Conservation (phyloP, 2,329 filamentous ascomycete genomes). For the Penicillium sp. region DNA sequence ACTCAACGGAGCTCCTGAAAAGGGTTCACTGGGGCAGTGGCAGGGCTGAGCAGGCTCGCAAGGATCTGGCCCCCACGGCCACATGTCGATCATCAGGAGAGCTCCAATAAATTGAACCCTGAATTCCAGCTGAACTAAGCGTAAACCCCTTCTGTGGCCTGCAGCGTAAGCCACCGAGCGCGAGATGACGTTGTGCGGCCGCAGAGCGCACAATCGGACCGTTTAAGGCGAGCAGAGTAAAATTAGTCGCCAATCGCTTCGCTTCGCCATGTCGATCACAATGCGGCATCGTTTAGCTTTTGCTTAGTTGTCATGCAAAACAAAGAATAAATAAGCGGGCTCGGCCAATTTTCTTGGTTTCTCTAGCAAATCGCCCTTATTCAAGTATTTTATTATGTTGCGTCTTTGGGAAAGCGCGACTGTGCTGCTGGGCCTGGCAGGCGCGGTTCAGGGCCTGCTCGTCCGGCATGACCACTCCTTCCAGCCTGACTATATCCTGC, state of each 20-base stretch:
- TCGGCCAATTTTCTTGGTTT: not conserved
- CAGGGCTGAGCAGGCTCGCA: not conserved
- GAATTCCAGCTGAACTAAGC: not conserved
- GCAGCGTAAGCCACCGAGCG: not conserved
- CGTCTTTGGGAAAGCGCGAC: not conserved
- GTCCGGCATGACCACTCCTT: conserved; percentile 10
- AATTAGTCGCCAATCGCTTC: not conserved
- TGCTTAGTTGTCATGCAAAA: not conserved
- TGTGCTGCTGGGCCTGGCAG: not conserved
- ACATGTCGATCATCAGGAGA: not conserved
- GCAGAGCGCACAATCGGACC: not conserved
- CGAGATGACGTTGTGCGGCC: not conserved
- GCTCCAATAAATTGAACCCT: not conserved
- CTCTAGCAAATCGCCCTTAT: not conserved
- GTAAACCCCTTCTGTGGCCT: not conserved
- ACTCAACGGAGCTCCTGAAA: not conserved
- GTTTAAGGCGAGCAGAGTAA: not conserved
- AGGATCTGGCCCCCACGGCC: not conserved
- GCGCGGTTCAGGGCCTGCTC: not conserved
- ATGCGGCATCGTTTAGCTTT: not conserved
- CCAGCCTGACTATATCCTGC: conserved; percentile 11
- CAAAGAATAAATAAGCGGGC: not conserved
- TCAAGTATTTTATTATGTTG: not conserved
- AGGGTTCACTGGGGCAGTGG: not conserved
- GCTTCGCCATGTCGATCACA: not conserved